These are phyloP conservation scores for Megacollybia marginata DNA, from an alignment of 768 basidiomycete genomes.

Conservation along the genomic window DNA sequence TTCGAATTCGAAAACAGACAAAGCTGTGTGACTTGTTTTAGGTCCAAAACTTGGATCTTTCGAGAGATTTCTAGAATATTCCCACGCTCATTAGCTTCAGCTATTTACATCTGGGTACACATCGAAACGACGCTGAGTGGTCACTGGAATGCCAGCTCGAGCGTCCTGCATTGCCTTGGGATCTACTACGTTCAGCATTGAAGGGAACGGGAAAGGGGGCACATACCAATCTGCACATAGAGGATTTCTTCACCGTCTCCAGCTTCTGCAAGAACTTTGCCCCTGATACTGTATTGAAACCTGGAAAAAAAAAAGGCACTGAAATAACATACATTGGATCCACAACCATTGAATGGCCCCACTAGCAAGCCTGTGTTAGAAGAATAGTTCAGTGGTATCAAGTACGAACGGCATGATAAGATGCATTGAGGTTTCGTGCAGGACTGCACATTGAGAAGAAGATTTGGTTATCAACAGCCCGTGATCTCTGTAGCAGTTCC, in stretches of 20 bases:
- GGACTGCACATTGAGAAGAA: conserved; percentile 95
- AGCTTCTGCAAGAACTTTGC: conserved; percentile 64
- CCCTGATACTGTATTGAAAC: conserved; percentile 37
- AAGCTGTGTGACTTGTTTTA: too few species aligned
- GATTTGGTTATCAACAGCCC: conserved; percentile 98
- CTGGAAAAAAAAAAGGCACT: background rate
- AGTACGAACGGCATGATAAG: conserved; percentile 73
- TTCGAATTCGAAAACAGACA: too few species aligned
- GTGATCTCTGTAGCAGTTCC: conserved; percentile 82
- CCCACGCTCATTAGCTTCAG: background rate
- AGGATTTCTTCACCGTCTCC: conserved; percentile 73
- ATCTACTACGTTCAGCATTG: conserved; percentile 15
- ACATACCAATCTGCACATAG: conserved; percentile 75
- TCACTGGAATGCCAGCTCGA: conserved; percentile 85
- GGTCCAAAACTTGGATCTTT: too few species aligned
- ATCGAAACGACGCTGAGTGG: conserved; percentile 84
- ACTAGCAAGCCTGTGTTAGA: conserved; percentile 41
- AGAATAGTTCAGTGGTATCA: background rate
- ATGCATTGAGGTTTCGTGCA: conserved; percentile 73
- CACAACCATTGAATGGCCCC: conserved; percentile 88
- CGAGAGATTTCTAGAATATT: background rate
- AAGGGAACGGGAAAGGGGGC: background rate
- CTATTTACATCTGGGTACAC: conserved; percentile 69
- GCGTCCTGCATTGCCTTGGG: conserved; percentile 58
- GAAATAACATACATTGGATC: conserved; percentile 66